A percentile compares a stretch with the other conserved stretches of the same genome.
Conservation (phyloP, 352 stramenopile genomes). For the Phytophthora vignae region DNA sequence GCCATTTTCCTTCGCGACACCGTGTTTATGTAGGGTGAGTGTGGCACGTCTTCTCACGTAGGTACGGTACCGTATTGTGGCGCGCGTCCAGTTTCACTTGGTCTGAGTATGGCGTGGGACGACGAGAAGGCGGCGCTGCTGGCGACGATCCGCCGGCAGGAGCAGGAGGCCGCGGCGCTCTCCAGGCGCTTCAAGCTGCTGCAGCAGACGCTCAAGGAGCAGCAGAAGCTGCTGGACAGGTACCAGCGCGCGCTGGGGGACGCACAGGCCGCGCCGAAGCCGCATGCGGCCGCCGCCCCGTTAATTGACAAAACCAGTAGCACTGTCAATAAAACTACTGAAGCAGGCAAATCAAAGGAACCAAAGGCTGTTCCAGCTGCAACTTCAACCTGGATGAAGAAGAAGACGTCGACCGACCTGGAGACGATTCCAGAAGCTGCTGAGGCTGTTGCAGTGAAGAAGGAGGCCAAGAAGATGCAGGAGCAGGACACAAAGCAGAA, state of each 20-base stretch:
- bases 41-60: not conserved
- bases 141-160: slow-evolving; percentile 53
- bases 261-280: not conserved
- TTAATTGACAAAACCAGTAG: slow-evolving; percentile 23
- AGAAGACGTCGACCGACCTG: slow-evolving; percentile 16
- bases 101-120: slow-evolving; percentile 44
- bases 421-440: slow-evolving; percentile 3
- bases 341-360: not conserved
- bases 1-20: not conserved
- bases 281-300: too few species aligned
- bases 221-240: slow-evolving; percentile 76
- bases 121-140: slow-evolving; percentile 56
- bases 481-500: slow-evolving; percentile 5
- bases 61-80: not conserved
- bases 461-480: slow-evolving; percentile 7
- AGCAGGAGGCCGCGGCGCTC: slow-evolving; percentile 47
- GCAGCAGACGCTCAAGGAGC: slow-evolving; percentile 65
- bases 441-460: slow-evolving; percentile 2
- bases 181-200: slow-evolving; percentile 69
- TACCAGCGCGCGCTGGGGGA: slow-evolving; percentile 60
- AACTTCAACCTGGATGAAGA: slow-evolving; percentile 24
- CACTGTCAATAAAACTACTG: not conserved
- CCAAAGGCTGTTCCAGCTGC: not conserved
- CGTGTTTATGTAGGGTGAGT: not conserved
- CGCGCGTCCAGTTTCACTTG: slow-evolving; percentile 28